Evolutionary conservation across 2,329 filamentous ascomycete species (phyloP), one percentile per base, ranked within the genome.

Genomic region (Pyrenophora seminiperda): DNA sequence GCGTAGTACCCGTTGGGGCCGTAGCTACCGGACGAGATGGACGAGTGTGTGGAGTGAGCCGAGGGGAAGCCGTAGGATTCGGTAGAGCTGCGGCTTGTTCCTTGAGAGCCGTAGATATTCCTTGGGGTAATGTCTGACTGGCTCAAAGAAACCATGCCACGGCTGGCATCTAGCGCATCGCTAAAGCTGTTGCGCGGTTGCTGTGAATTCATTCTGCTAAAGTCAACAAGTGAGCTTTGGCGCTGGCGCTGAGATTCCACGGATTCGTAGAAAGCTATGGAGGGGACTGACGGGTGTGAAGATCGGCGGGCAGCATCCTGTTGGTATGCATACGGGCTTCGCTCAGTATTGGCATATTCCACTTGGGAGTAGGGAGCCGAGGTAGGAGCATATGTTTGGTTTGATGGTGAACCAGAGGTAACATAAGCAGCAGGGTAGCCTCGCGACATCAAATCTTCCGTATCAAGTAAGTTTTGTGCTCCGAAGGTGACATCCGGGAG

Each of bases 111-210:
- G 68, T 96, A 96, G 65, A 96, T 90, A 70, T 93, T 94, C 55
- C 92, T 82, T 4, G 59, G 59, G 1, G 91, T 96, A 65, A 86
- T 76, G 64, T 97, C 91, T 7, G 68, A 62, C 76, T 97, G 91
- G 81, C 90, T 96, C 83, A 97, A 89, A 30, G 91, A 91, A 19
- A 97, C 83, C 90, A 97, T 97, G 62, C 91, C 91, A 54, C 94
- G 89, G 71, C 91, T 92, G 18, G 92, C 92, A 72, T 97, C 93
- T 48, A 97, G 85, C 20, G 91, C 90, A 70, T 97, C 93, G 60
- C 88, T 90, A 72, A 92, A 95, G 63, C 86, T 88, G 62, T 87
- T 81, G 47, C 81, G 79, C 41, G 79, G 86, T 77, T 64, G 65
- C 76, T 71, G 83, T 42, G 83, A 75, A 59, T 76, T 78, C 72